A percentile compares a stretch with the other conserved stretches of the same genome.
These are phyloP conservation scores for Coix lacrymajobi DNA, from an alignment of 176 grass and related monocot genomes.

Conservation along the genomic window DNA sequence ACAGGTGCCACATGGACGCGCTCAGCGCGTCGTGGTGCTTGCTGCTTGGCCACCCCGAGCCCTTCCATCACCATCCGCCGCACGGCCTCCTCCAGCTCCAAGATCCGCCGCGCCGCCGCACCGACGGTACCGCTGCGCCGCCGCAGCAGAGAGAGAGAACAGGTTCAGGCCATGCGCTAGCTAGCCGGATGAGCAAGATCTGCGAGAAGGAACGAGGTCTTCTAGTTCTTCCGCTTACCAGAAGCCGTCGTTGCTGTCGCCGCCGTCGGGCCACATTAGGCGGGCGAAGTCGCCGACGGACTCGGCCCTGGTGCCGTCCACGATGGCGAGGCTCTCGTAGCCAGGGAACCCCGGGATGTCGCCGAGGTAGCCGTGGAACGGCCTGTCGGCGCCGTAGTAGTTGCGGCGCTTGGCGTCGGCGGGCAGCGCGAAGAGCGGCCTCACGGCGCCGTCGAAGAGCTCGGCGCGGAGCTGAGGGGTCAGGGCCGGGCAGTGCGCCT, in stretches of 20 bases:
- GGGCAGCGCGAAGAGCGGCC: conserved; percentile 57
- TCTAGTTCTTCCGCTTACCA: conserved; percentile 10
- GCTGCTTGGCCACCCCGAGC: conserved; percentile 45
- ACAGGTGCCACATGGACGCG: conserved; percentile 26
- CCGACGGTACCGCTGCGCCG: conserved; percentile 20
- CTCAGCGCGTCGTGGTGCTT: conserved; percentile 30
- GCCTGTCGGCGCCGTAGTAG: conserved; percentile 47
- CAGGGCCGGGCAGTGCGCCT: conserved; percentile 41
- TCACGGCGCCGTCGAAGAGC: conserved; percentile 43
- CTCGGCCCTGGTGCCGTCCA: conserved; percentile 4
- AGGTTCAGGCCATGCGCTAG: not conserved
- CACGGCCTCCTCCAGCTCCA: conserved; percentile 39
- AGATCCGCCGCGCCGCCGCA: not conserved
- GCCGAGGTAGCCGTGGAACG: conserved; percentile 57
- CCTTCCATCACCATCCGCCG: conserved; percentile 62
- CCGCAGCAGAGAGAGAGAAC: not conserved
- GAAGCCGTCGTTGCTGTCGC: conserved; percentile 20
- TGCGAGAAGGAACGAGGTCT: not conserved
- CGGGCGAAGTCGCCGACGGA: conserved; percentile 31
- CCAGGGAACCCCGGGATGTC: conserved; percentile 23
- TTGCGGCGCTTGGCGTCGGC: conserved; percentile 45
- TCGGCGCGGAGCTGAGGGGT: conserved; percentile 11
- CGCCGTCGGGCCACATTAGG: conserved; percentile 51
- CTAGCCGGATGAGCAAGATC: not conserved
- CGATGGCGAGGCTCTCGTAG: conserved; percentile 57